These are phyloP conservation scores for Pseudozyma tsukubaensis DNA, from an alignment of 1,284 basidiomycete species.

Conservation along the genomic window DNA sequence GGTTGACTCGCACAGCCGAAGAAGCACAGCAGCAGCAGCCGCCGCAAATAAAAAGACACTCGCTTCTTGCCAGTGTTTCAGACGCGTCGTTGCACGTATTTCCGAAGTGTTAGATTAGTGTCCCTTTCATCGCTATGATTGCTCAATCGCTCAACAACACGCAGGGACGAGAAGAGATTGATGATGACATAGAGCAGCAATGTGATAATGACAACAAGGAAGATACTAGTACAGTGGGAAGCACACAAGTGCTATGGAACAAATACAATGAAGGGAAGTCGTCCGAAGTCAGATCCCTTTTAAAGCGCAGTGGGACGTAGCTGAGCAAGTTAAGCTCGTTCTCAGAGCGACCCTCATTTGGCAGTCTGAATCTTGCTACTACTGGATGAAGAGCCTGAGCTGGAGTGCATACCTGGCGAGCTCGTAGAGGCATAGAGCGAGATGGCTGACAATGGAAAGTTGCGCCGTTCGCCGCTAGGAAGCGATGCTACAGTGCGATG, in stretches of 20 bases:
- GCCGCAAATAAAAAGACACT: no score
- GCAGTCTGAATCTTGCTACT: constrained; percentile 18
- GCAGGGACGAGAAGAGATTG: neutral
- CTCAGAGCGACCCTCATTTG: constrained; percentile 11
- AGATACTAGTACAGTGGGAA: neutral
- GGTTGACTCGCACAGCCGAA: no score
- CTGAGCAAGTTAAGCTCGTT: neutral
- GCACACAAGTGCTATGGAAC: neutral
- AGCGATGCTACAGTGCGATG: constrained; percentile 21
- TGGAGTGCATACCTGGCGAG: constrained; percentile 23
- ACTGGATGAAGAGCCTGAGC: constrained; percentile 17
- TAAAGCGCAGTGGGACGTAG: no score
- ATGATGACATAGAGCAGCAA: neutral
- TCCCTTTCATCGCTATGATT: no score
- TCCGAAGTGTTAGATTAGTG: no score
- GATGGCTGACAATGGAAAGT: constrained; percentile 40
- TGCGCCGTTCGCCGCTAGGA: constrained; percentile 30
- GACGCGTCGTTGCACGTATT: no score
- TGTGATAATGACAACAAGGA: neutral
- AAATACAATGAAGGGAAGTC: neutral
- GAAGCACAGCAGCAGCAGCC: no score
- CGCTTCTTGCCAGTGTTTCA: no score
- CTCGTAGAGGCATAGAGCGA: constrained; percentile 44
- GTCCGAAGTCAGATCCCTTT: no score
- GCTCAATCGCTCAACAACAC: neutral